Conservation (phyloP, 2,329 filamentous ascomycete genomes). For the Aureobasidium sp. region DNA sequence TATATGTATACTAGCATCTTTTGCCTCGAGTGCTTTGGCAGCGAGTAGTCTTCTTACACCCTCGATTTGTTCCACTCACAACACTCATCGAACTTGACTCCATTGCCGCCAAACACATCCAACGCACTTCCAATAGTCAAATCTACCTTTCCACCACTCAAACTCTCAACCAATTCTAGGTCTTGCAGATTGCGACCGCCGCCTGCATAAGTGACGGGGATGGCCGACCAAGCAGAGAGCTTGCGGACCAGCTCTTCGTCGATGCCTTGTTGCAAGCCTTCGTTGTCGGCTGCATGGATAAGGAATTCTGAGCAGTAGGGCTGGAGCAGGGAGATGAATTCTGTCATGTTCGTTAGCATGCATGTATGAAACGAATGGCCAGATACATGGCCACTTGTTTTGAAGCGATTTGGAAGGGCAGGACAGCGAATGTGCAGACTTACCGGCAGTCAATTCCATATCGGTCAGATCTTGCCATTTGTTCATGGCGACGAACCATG, state of each 20-base stretch:
- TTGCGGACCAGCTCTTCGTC: conserved; percentile 74
- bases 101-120: conserved; percentile 87
- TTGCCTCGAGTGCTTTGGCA: no score
- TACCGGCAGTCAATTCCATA: conserved; percentile 86
- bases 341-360: conserved; percentile 39
- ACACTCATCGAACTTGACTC: conserved; percentile 83
- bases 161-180: conserved; percentile 68
- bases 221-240: conserved; percentile 77
- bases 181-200: conserved; percentile 80
- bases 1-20: neutral
- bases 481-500: conserved; percentile 97
- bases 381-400: neutral
- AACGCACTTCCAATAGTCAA: conserved; percentile 93
- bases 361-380: neutral
- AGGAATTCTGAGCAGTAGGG: conserved; percentile 95
- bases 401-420: neutral
- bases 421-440: neutral
- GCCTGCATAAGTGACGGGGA: conserved; percentile 93
- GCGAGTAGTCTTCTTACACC: neutral
- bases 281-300: conserved; percentile 94
- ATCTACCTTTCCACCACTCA: conserved; percentile 78
- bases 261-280: conserved; percentile 85
- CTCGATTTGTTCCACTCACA: conserved; percentile 66
- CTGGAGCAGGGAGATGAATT: conserved; percentile 71
- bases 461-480: conserved; percentile 98